A percentile compares a stretch with the other conserved stretches of the same genome.
Evolutionary conservation across 768 basidiomycete species (phyloP).

Genomic region (Suillus americanus): DNA sequence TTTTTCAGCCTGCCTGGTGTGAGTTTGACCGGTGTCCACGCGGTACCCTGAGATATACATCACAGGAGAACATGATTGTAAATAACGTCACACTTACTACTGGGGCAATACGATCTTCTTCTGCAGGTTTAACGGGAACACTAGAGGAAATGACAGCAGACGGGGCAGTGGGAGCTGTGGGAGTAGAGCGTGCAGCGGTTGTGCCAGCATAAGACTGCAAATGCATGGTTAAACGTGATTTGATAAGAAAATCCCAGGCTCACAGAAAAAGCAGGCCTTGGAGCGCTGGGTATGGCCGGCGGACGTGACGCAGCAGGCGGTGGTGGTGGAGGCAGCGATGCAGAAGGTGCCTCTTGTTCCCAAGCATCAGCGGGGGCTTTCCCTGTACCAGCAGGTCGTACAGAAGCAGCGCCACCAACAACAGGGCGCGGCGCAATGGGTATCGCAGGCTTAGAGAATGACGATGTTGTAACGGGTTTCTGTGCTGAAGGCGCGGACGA

Average conservation of each 20-base stretch:
- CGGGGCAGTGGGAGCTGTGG: constrained; percentile 31
- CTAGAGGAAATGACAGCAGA: constrained; percentile 45
- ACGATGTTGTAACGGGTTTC: constrained; percentile 4
- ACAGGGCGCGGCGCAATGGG: constrained; percentile 48
- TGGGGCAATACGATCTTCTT: constrained; percentile 82
- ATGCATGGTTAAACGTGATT: constrained; percentile 8
- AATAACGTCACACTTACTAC: constrained; percentile 41
- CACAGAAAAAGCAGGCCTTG: constrained; percentile 43
- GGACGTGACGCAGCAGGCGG: constrained; percentile 49
- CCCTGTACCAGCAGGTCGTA: constrained; percentile 37
- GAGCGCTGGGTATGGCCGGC: constrained; percentile 41
- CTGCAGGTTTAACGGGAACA: constrained; percentile 62
- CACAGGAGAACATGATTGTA: not conserved
- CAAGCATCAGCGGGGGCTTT: constrained; percentile 58
- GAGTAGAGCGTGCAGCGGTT: constrained; percentile 20
- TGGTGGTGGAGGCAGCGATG: constrained; percentile 40
- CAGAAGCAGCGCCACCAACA: constrained; percentile 43
- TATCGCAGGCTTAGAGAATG: constrained; percentile 30
- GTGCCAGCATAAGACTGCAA: constrained; percentile 16
- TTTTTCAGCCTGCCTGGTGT: constrained; percentile 88
- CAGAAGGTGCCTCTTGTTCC: constrained; percentile 47
- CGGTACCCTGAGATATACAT: constrained; percentile 53
- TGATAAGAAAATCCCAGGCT: constrained; percentile 18
- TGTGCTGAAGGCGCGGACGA: constrained; percentile 18
- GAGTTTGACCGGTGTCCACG: constrained; percentile 86